phyloP scores from a whole-genome alignment of 805 yeast genomes.

The Yarrowia porcina region DNA sequence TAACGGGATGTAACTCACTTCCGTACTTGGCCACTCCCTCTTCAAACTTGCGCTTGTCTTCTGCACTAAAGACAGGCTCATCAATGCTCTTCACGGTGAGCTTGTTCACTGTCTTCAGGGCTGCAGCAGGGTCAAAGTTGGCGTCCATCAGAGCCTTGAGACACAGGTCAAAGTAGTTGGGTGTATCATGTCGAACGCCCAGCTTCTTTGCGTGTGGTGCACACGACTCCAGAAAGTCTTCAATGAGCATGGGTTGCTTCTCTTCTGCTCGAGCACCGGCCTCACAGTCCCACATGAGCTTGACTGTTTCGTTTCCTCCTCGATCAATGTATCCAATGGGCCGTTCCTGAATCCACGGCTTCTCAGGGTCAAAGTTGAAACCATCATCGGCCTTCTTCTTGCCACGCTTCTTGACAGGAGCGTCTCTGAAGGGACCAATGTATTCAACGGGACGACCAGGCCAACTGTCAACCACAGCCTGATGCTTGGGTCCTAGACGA shows the following conservation, averaged over 20 bases:
- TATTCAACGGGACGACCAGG: constrained; percentile 62
- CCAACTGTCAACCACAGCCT: constrained; percentile 59
- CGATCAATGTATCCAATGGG: constrained; percentile 82
- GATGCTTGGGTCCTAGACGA: constrained; percentile 69
- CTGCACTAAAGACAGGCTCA: constrained; percentile 71
- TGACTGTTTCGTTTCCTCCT: constrained; percentile 64
- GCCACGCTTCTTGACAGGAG: constrained; percentile 31
- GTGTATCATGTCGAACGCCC: constrained; percentile 57
- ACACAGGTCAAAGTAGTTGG: constrained; percentile 79
- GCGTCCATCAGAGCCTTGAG: constrained; percentile 52
- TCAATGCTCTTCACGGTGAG: constrained; percentile 57
- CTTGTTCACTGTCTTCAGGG: constrained; percentile 46
- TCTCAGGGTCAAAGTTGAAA: constrained; percentile 1
- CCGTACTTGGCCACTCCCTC: constrained; percentile 70
- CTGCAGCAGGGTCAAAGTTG: constrained; percentile 50
- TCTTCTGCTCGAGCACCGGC: constrained; percentile 31
- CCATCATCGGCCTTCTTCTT: constrained; percentile 30
- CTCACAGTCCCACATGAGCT: constrained; percentile 59
- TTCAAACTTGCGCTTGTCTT: constrained; percentile 69
- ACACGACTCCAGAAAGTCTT: constrained; percentile 54
- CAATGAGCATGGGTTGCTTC: constrained; percentile 39
- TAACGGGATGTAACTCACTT: constrained; percentile 71
- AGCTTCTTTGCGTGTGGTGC: constrained; percentile 55
- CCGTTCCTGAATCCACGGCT: constrained; percentile 68
- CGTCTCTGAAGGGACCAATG: constrained; percentile 42